These are phyloP conservation scores for Draba incana DNA, from an alignment of 345 rosid genomes.

Conservation along the genomic window DNA sequence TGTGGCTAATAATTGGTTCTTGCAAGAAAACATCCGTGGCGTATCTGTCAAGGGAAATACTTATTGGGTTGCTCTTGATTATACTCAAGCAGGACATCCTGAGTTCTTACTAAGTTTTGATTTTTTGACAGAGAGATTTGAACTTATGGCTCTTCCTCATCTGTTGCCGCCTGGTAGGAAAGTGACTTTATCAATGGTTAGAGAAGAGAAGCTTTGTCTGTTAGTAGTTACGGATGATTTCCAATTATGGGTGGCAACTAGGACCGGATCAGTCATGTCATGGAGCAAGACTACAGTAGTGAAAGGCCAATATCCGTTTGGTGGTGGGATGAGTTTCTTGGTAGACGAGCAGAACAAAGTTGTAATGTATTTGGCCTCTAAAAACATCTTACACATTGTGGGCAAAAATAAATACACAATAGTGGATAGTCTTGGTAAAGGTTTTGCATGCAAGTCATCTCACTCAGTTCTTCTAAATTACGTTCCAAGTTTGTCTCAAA, in stretches of 20 bases:
- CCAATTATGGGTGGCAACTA: background rate
- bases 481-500: background rate
- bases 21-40: background rate
- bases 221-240: background rate
- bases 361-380: background rate
- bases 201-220: background rate
- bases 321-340: background rate
- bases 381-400: background rate
- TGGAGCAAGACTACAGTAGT: background rate
- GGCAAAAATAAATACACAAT: background rate
- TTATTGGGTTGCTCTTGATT: background rate
- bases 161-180: background rate
- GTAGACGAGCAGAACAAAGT: background rate
- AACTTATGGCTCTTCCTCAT: background rate
- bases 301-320: background rate
- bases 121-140: slow-evolving; percentile 6
- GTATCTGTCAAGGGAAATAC: background rate
- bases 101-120: slow-evolving; percentile 14
- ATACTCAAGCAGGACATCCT: background rate
- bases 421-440: background rate
- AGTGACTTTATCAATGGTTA: background rate
- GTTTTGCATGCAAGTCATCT: background rate
- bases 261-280: background rate
- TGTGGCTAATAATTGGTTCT: background rate
- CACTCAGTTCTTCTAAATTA: background rate